phyloP scores from a whole-genome alignment of 2,329 filamentous ascomycete genomes.

The Scopulariopsis brevicaulis region DNA sequence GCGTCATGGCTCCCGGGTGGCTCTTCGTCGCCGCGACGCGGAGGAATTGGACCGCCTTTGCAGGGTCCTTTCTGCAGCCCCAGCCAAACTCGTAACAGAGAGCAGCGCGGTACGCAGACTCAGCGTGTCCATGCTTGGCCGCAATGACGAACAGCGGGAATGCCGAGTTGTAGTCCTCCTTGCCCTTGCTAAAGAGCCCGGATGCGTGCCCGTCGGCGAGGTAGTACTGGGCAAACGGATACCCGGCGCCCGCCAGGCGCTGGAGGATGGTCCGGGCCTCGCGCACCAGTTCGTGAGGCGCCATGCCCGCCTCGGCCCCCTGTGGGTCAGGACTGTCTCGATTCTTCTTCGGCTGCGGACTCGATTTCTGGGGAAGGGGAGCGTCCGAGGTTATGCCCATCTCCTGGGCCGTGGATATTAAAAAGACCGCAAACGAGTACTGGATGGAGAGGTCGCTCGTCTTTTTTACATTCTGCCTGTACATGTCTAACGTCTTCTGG shows the following conservation, averaged over 20 bases:
- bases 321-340: conserved; percentile 34
- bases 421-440: conserved; percentile 92
- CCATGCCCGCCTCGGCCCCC: conserved; percentile 27
- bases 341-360: conserved; percentile 33
- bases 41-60: conserved; percentile 90
- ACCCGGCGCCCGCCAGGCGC: conserved; percentile 73
- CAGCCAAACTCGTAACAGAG: conserved; percentile 98
- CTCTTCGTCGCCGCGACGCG: conserved; percentile 84
- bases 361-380: conserved; percentile 29
- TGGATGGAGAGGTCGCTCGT: conserved; percentile 82
- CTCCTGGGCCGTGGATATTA: conserved; percentile 82
- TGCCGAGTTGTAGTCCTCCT: conserved; percentile 80
- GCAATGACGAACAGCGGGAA: conserved; percentile 89
- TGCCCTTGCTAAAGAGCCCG: conserved; percentile 89
- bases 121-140: conserved; percentile 93
- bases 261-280: conserved; percentile 88
- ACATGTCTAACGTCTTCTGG: conserved; percentile 95
- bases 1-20: conserved; percentile 89
- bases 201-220: conserved; percentile 90
- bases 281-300: conserved; percentile 57
- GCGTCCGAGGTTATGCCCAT: conserved; percentile 47
- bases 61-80: conserved; percentile 82
- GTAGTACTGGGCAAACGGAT: conserved; percentile 97
- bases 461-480: conserved; percentile 93
- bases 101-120: conserved; percentile 86